A percentile compares a stretch with the other conserved stretches of the same genome.
phyloP scores from a whole-genome alignment of 306 rosid species.

The Vachellia collinsii region DNA sequence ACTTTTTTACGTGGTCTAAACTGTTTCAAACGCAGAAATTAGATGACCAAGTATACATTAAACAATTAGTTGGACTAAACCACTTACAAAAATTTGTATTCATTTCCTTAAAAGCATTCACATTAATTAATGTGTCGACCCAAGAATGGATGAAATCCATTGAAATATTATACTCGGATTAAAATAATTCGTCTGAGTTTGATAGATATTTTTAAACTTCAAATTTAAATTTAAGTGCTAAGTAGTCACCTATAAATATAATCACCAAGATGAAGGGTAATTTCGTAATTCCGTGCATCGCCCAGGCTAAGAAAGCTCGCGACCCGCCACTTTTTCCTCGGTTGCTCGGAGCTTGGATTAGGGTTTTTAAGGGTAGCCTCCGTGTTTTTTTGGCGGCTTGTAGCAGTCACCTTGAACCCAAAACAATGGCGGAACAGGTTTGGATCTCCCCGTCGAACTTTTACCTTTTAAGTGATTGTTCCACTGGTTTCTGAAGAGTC shows the following conservation, averaged over 20 bases:
- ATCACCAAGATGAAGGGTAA: conserved; percentile 6
- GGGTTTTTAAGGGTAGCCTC: background rate
- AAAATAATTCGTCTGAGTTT: too few species aligned
- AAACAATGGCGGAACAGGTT: conserved; percentile 74
- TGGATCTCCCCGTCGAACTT: background rate
- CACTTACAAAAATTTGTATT: too few species aligned
- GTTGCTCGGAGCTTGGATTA: background rate
- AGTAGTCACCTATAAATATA: background rate
- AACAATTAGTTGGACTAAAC: too few species aligned
- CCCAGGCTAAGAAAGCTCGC: background rate
- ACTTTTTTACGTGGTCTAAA: too few species aligned
- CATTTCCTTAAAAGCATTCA: too few species aligned
- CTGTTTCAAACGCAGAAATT: too few species aligned
- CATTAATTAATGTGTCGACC: too few species aligned
- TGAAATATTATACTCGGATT: too few species aligned
- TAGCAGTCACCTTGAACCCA: background rate
- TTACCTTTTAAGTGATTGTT: background rate
- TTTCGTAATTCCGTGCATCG: background rate
- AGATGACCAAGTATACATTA: too few species aligned
- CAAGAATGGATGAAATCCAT: too few species aligned
- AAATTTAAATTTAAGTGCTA: too few species aligned
- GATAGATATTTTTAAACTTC: too few species aligned
- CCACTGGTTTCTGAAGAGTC: background rate
- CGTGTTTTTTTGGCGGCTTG: background rate
- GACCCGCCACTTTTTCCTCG: background rate